phyloP scores from a whole-genome alignment of 1,284 basidiomycete genomes.

The Cutaneotrichosporon sp. region DNA sequence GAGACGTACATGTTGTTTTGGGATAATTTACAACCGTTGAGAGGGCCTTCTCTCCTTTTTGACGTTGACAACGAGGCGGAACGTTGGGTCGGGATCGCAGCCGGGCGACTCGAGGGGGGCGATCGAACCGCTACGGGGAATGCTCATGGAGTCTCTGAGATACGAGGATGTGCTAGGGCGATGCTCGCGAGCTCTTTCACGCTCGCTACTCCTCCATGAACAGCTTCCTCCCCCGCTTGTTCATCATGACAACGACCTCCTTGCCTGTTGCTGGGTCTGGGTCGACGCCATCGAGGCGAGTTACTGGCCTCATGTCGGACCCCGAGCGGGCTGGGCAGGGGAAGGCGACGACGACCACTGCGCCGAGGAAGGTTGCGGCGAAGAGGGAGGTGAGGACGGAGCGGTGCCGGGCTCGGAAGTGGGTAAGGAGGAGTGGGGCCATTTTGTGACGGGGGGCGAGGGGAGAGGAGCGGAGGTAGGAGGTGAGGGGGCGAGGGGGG shows the following conservation, averaged over 20 bases:
- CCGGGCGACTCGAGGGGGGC: too few species aligned
- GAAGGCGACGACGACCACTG: constrained; percentile 46
- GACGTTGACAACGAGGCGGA: too few species aligned
- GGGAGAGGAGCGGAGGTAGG: background rate
- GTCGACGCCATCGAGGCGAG: constrained; percentile 1
- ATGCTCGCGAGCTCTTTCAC: too few species aligned
- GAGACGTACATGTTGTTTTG: too few species aligned
- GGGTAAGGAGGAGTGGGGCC: constrained; percentile 46
- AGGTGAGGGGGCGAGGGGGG: too few species aligned
- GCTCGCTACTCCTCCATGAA: constrained; percentile 39
- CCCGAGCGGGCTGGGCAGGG: too few species aligned
- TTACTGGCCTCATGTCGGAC: constrained; percentile 12
- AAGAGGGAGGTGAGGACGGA: constrained; percentile 47
- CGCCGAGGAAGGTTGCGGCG: constrained; percentile 47
- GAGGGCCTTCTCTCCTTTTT: too few species aligned
- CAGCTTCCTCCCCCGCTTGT: constrained; percentile 40
- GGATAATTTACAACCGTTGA: too few species aligned
- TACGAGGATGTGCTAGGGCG: too few species aligned
- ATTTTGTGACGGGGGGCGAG: constrained; percentile 20
- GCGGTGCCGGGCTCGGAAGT: constrained; percentile 46
- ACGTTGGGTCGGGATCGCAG: too few species aligned
- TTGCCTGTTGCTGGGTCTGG: constrained; percentile 6
- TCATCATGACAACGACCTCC: constrained; percentile 47
- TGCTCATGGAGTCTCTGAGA: too few species aligned
- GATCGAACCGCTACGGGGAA: too few species aligned